Evolutionary conservation across 257 asterid species (phyloP), one percentile per base, ranked within the genome.

Genomic region (Gentiana dahurica): DNA sequence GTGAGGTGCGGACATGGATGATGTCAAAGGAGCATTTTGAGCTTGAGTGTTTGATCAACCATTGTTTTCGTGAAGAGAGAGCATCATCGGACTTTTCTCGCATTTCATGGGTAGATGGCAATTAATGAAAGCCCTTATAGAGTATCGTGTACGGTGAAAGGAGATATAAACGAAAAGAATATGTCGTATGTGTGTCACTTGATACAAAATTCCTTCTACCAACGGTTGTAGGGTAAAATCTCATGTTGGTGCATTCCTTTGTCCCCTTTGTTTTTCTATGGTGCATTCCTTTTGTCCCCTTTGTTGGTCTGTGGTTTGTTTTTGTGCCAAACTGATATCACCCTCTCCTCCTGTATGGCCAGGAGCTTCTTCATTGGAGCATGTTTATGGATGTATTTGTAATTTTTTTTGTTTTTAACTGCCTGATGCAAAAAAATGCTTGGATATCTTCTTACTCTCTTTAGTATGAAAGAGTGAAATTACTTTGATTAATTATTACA

Each of bases 21-120:
- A 39, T 57, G 54, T 34, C 2, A 1, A 34, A n/a, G 48, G 54
- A 8, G 13, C 34, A 35, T 3, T 5, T 8, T 33, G 35, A 39
- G 33, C 10, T n/a, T 39, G 24, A 50, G 6, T 32, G 39, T 47
- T 34, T 38, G 15, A 4, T 57, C 5, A 35, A 34, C 51, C 34
- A 12, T 49, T 45, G 51, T 10, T 6, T 55, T 43, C 44, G 10
- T 7, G 24, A 24, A 24, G 24, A 10, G 12, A 53, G 48, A 55
- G 68, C 37, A 37, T 37, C 51, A 6, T 39, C 55, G 6, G 46
- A 32, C 50, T 46, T 54, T 11, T 34, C 43, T 55, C 49, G 36
- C 10, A 1, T 4, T 3, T 55, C 36, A 37, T 57, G 38, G 15
- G 48, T 34, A n/a, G 24, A 24, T 24, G 24, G 0, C 1, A 24